phyloP scores from a whole-genome alignment of 495 filamentous ascomycete species.

The Talaromyces proteolyticus region DNA sequence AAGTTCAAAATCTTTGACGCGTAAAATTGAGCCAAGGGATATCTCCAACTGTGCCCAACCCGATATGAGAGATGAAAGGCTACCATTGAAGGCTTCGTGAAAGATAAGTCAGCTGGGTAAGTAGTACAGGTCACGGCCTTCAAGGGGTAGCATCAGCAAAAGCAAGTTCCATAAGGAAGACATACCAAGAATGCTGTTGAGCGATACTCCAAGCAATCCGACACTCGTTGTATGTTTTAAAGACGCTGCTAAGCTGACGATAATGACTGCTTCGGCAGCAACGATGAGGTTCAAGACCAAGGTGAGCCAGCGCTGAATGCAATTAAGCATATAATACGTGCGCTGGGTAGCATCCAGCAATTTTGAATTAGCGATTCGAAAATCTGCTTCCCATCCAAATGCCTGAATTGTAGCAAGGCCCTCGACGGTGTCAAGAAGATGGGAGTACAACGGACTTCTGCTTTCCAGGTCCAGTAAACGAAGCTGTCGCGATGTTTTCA shows the following conservation, averaged over 20 bases:
- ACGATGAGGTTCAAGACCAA: slow-evolving; percentile 57
- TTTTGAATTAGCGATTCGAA: slow-evolving; percentile 50
- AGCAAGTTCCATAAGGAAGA: background rate
- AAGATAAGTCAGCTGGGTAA: background rate
- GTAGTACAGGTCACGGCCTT: background rate
- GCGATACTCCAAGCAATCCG: background rate
- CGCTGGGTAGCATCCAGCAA: slow-evolving; percentile 52
- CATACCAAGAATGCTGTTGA: background rate
- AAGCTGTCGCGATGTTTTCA: slow-evolving; percentile 56
- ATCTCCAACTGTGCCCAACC: slow-evolving; percentile 55
- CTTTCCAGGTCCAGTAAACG: slow-evolving; percentile 51
- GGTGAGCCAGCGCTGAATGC: slow-evolving; percentile 65
- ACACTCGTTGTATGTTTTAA: slow-evolving; percentile 23
- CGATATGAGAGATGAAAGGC: slow-evolving; percentile 42
- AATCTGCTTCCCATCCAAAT: slow-evolving; percentile 55
- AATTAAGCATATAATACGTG: slow-evolving; percentile 54
- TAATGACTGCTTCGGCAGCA: slow-evolving; percentile 47
- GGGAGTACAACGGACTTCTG: slow-evolving; percentile 62
- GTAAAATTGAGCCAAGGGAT: slow-evolving; percentile 48
- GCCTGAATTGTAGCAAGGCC: slow-evolving; percentile 68
- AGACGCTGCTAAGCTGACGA: slow-evolving; percentile 37
- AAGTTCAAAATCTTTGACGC: slow-evolving; percentile 49
- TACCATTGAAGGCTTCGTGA: slow-evolving; percentile 32
- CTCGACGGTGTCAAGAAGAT: slow-evolving; percentile 57
- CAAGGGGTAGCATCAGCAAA: background rate